phyloP scores from a whole-genome alignment of 148 eudicot species.

The Simmondsia chinensis region DNA sequence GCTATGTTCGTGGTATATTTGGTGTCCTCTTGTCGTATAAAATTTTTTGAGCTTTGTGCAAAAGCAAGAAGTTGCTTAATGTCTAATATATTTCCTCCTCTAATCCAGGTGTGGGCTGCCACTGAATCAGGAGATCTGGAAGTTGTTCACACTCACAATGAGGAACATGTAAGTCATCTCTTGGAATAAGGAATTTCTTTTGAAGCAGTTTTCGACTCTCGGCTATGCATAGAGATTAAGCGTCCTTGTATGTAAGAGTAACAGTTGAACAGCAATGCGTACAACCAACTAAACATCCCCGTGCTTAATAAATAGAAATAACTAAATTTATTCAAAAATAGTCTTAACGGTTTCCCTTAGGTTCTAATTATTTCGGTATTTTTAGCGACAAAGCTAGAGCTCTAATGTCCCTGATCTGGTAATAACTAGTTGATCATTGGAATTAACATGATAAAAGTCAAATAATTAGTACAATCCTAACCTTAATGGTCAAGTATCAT shows the following conservation, averaged over 20 bases:
- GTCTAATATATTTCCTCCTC: background rate
- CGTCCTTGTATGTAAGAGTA: background rate
- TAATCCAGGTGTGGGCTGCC: slow-evolving; percentile 42
- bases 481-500: background rate
- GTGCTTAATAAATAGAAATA: too few relatives aligned
- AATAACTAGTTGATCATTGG: background rate
- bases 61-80: too few relatives aligned
- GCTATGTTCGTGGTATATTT: too few relatives aligned
- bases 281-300: too few relatives aligned
- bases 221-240: background rate
- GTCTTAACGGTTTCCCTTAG: too few relatives aligned
- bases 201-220: background rate
- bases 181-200: background rate
- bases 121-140: slow-evolving; percentile 35
- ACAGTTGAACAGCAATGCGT: too few relatives aligned
- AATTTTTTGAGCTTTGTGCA: background rate
- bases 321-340: too few relatives aligned
- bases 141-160: slow-evolving; percentile 25
- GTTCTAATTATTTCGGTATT: too few relatives aligned
- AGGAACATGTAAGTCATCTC: slow-evolving; percentile 33
- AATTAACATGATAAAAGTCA: background rate
- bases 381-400: too few relatives aligned
- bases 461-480: too few relatives aligned
- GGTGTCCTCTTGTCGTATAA: too few relatives aligned
- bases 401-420: too few relatives aligned